phyloP scores from a whole-genome alignment of 345 rosid genomes.

The Carallia pectinifolia region DNA sequence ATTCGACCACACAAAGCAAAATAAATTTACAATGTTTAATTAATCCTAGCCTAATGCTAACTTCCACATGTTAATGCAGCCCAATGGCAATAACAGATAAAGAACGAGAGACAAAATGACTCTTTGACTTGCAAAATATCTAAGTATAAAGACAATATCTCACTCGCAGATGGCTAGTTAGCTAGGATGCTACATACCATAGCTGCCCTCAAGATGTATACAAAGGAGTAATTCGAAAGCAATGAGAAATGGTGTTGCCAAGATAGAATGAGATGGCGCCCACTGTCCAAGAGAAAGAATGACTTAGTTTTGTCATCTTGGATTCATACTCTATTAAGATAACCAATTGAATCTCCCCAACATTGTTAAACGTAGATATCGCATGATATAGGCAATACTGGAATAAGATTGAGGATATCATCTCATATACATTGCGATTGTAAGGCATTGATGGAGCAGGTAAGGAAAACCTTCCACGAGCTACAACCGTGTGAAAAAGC shows the following conservation, averaged over 20 bases:
- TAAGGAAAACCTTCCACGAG: constrained; percentile 86
- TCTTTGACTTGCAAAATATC: too few relatives aligned
- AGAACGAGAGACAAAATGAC: neutral
- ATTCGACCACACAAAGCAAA: constrained; percentile 21
- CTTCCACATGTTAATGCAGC: neutral
- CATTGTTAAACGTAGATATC: neutral
- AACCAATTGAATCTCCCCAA: neutral
- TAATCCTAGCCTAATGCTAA: neutral
- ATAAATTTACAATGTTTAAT: constrained; percentile 13
- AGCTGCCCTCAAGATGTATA: constrained; percentile 59
- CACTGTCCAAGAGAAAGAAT: constrained; percentile 58
- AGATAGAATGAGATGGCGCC: constrained; percentile 80
- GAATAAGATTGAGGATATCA: constrained; percentile 8
- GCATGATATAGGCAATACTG: neutral
- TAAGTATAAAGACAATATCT: too few relatives aligned
- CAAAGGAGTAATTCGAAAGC: constrained; percentile 86
- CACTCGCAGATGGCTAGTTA: too few relatives aligned
- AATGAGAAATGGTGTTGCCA: constrained; percentile 77
- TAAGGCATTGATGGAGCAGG: constrained; percentile 92
- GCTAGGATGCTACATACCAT: constrained; percentile 40
- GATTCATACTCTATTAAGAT: neutral
- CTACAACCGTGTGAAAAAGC: constrained; percentile 79
- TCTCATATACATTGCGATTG: constrained; percentile 65
- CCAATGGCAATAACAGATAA: neutral
- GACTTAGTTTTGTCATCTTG: neutral